Percentiles rank a stretch among this genome's conserved stretches.
Evolutionary conservation across 352 stramenopile species (phyloP).

Genomic region (Globisporangium takayamanum): DNA sequence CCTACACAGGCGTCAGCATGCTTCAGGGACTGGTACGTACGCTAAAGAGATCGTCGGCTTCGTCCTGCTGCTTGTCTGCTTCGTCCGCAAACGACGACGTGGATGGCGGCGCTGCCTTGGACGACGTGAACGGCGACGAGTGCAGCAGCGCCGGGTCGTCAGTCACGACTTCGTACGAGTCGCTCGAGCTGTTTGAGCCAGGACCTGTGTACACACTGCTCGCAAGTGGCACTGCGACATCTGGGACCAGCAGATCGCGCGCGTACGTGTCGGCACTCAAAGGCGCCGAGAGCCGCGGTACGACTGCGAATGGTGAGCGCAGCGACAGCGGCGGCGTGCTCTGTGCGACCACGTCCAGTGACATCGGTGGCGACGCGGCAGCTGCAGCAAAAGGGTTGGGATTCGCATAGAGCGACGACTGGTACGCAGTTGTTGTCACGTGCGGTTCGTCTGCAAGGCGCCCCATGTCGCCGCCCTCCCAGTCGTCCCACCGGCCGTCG

Average conservation of each 20-base stretch:
- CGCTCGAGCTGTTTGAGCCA: constrained; percentile 59
- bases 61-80: constrained; percentile 29
- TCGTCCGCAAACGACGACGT: constrained; percentile 12
- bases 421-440: constrained; percentile 17
- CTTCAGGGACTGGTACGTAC: constrained; percentile 32
- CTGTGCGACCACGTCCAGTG: constrained; percentile 6
- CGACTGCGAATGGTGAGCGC: constrained; percentile 15
- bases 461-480: constrained; percentile 31
- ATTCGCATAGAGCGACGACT: constrained; percentile 29
- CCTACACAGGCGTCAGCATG: constrained; percentile 3
- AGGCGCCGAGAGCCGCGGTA: constrained; percentile 17
- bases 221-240: background rate
- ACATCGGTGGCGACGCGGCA: constrained; percentile 10
- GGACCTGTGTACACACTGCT: constrained; percentile 22
- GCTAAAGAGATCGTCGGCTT: constrained; percentile 70
- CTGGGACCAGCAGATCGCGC: background rate
- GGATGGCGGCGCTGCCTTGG: constrained; percentile 6
- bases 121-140: constrained; percentile 13
- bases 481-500: constrained; percentile 64
- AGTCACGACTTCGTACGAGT: constrained; percentile 60
- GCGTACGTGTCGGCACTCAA: background rate
- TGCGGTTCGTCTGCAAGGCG: constrained; percentile 7
- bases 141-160: constrained; percentile 27
- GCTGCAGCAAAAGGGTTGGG: constrained; percentile 38
- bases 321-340: constrained; percentile 12